A percentile compares a stretch with the other conserved stretches of the same genome.
Conservation (phyloP, 768 basidiomycete genomes). For the Candolleomyces efflorescens region DNA sequence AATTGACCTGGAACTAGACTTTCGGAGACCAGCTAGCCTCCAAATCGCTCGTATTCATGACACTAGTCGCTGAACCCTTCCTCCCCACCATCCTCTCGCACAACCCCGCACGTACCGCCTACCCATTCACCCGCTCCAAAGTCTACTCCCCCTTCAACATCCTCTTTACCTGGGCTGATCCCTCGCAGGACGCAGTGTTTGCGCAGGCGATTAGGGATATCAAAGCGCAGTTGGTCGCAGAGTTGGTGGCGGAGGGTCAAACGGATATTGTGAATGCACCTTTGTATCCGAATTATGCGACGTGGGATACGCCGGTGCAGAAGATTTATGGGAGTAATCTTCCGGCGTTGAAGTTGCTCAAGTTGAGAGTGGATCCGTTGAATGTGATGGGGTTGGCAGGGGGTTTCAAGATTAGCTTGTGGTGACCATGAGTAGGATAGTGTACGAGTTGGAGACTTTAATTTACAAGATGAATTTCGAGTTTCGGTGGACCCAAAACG, state of each 20-base stretch:
- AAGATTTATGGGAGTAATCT: constrained; percentile 51
- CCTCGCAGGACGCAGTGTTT: constrained; percentile 35
- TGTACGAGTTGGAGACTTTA: too few relatives aligned
- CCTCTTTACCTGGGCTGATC: constrained; percentile 38
- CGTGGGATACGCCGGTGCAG: constrained; percentile 45
- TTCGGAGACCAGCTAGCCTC: constrained; percentile 33
- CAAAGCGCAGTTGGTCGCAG: constrained; percentile 32
- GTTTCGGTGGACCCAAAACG: too few relatives aligned
- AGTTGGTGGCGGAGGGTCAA: constrained; percentile 39
- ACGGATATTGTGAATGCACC: constrained; percentile 28
- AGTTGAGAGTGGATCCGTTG: constrained; percentile 45
- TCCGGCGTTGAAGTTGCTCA: constrained; percentile 33
- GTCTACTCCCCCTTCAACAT: constrained; percentile 44
- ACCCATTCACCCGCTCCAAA: constrained; percentile 36
- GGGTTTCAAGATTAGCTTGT: constrained; percentile 42
- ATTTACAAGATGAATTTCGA: too few relatives aligned
- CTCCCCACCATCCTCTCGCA: constrained; percentile 37
- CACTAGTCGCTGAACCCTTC: constrained; percentile 52
- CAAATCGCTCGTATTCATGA: constrained; percentile 28
- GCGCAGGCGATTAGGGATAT: constrained; percentile 37
- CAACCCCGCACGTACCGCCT: constrained; percentile 36
- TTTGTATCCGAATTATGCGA: constrained; percentile 60
- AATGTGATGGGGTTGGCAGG: constrained; percentile 64
- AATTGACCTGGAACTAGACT: constrained; percentile 26
- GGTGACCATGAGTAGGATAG: too few relatives aligned